Conservation (phyloP, 2,329 filamentous ascomycete genomes). For the Aspergillus fijiensis region DNA sequence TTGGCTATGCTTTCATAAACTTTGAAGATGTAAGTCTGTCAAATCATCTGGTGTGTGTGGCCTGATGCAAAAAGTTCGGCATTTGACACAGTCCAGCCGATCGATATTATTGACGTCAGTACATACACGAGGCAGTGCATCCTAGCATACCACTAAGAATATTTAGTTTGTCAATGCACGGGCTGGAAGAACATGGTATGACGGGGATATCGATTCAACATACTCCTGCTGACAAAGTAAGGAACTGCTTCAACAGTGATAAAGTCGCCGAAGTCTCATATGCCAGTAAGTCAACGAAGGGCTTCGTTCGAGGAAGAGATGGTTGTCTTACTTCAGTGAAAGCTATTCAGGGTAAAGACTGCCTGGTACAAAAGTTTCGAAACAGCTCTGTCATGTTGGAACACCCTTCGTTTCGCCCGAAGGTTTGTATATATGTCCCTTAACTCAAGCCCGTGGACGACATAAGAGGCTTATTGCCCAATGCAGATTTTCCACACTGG, state of each 20-base stretch:
- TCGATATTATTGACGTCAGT: constrained; percentile 70
- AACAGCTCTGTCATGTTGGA: constrained; percentile 97
- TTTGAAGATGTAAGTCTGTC: constrained; percentile 68
- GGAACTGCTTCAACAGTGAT: constrained; percentile 78
- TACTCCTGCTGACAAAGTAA: constrained; percentile 30
- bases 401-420: constrained; percentile 75
- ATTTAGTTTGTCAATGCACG: constrained; percentile 69
- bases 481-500: constrained; percentile 55
- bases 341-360: constrained; percentile 92
- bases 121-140: background rate
- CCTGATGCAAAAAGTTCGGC: background rate
- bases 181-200: constrained; percentile 68
- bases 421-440: constrained; percentile 53
- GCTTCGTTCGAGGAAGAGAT: background rate
- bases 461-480: constrained; percentile 25
- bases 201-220: background rate
- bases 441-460: background rate
- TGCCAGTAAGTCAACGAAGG: constrained; percentile 65
- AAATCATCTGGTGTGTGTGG: background rate
- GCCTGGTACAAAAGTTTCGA: constrained; percentile 88
- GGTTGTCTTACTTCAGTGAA: constrained; percentile 27
- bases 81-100: constrained; percentile 56
- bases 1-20: constrained; percentile 97
- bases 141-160: constrained; percentile 14
- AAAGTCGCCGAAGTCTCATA: constrained; percentile 91